phyloP scores from a whole-genome alignment of 192 early-diverging fungal species.

The Mortierella antarctica region DNA sequence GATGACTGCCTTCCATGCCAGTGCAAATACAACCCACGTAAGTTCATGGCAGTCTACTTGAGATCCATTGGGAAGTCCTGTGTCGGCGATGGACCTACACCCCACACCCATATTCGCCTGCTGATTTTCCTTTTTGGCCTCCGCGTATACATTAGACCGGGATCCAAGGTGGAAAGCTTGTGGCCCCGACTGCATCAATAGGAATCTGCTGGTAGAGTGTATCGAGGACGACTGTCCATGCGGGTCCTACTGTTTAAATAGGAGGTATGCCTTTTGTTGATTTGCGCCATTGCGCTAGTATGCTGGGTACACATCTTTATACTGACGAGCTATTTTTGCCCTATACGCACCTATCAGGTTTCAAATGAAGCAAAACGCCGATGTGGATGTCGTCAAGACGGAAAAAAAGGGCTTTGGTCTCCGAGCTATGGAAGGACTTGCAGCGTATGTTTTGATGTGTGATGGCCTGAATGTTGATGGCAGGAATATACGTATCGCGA shows the following conservation, averaged over 20 bases:
- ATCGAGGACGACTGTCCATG: slow-evolving; percentile 88
- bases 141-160: slow-evolving; percentile 38
- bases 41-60: slow-evolving; percentile 18
- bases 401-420: slow-evolving; percentile 97
- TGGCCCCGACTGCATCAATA: slow-evolving; percentile 95
- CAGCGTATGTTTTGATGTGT: slow-evolving; percentile 59
- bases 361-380: slow-evolving; percentile 84
- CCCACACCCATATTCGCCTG: neutral
- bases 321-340: neutral
- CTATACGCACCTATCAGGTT: slow-evolving; percentile 64
- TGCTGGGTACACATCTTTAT: neutral
- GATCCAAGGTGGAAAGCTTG: slow-evolving; percentile 75
- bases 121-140: neutral
- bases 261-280: slow-evolving; percentile 60
- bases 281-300: neutral
- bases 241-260: slow-evolving; percentile 90
- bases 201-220: slow-evolving; percentile 92
- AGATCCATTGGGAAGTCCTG: no score
- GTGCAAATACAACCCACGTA: slow-evolving; percentile 77
- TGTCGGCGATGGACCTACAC: no score
- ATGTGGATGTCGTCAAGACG: slow-evolving; percentile 88
- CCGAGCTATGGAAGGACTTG: slow-evolving; percentile 71
- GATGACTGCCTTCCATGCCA: slow-evolving; percentile 83
- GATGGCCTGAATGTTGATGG: neutral
- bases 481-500: neutral